Percentiles rank a stretch among this genome's conserved stretches.
These are phyloP conservation scores for Saccharomycopsis sp. DNA, from an alignment of 805 yeast genomes.

Conservation along the genomic window DNA sequence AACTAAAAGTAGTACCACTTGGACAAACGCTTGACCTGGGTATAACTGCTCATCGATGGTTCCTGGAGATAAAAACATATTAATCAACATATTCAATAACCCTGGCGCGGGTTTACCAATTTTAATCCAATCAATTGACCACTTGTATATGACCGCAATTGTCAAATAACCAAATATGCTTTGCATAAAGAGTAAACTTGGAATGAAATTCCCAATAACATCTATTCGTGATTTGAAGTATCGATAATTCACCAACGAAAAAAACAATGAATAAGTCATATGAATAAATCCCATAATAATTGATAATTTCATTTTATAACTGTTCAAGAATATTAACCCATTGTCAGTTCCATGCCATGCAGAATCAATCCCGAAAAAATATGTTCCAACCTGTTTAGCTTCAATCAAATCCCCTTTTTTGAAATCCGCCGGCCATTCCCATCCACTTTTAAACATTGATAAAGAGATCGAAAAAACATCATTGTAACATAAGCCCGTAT, in stretches of 20 bases:
- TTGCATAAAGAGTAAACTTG: slow-evolving; percentile 92
- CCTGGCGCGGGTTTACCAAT: slow-evolving; percentile 82
- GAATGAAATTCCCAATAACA: slow-evolving; percentile 86
- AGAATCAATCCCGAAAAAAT: slow-evolving; percentile 82
- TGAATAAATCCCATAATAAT: slow-evolving; percentile 91
- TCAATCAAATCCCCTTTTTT: slow-evolving; percentile 60
- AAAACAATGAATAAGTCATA: slow-evolving; percentile 84
- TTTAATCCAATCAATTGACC: slow-evolving; percentile 89
- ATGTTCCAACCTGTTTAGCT: slow-evolving; percentile 57
- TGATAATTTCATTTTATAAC: slow-evolving; percentile 95
- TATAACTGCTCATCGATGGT: slow-evolving; percentile 72
- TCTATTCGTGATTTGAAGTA: slow-evolving; percentile 69
- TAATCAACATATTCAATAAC: slow-evolving; percentile 86
- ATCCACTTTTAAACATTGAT: slow-evolving; percentile 82
- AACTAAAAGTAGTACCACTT: slow-evolving; percentile 59
- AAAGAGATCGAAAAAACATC: slow-evolving; percentile 89
- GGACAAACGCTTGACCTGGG: slow-evolving; percentile 72
- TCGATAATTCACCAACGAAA: slow-evolving; percentile 74
- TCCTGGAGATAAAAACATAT: slow-evolving; percentile 95
- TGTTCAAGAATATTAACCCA: slow-evolving; percentile 80
- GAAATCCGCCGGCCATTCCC: slow-evolving; percentile 85
- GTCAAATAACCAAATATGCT: slow-evolving; percentile 92
- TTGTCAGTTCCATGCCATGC: slow-evolving; percentile 98
- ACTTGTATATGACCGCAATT: slow-evolving; percentile 80
- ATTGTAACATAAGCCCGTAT: slow-evolving; percentile 90